Base-by-base conservation (phyloP, 371 early-diverging fungal species). In the Capniomyces stellatus region DNA sequence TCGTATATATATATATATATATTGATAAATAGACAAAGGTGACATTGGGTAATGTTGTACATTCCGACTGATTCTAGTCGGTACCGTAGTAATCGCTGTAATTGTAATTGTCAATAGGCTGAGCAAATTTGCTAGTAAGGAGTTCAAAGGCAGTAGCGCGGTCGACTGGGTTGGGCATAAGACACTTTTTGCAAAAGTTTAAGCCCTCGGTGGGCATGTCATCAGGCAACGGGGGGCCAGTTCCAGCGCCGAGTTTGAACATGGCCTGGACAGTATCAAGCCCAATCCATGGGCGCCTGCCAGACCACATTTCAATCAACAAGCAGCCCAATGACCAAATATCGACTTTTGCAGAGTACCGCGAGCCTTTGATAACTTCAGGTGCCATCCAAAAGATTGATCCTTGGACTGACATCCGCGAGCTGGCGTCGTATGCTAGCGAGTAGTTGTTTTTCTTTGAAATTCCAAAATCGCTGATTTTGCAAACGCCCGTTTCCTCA, bases 381-480 rank as follows among this genome's bases (percentile, higher is more conserved):
- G 95, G 95, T 21, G 95, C 92, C 90, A 94, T 92, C 82, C 89
- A 88, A 53, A 74, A 77, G 15, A 85, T 69, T 0, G 87, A 75
- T 3, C 87, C 86, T 58, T 77, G 66, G n/a, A 75, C 58, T 0
- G 73, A 71, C 74, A 72, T 75, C 41, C 74, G 61, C 8, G 75
- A 75, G 51, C 64, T 75, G 3, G 61, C 51, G 48, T 68, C 64
- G 55, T 71, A 73, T 8, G 72, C 73, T 54, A 65, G 27, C 23
- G 65, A 52, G 55, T 68, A 62, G 39, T 63, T 65, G 47, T 69
- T 59, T 29, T 59, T 64, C 41, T 58, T 91, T 1, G 93, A 87
- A 4, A 98, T 77, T 6, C 99, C 98, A 77, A 98, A 98, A 68
- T 98, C 98, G 8, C 90, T 83, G 13, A 99, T 93, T 66, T 97